Conservation (phyloP, 2,329 filamentous ascomycete genomes). For the Fusarium brachygibbosum region DNA sequence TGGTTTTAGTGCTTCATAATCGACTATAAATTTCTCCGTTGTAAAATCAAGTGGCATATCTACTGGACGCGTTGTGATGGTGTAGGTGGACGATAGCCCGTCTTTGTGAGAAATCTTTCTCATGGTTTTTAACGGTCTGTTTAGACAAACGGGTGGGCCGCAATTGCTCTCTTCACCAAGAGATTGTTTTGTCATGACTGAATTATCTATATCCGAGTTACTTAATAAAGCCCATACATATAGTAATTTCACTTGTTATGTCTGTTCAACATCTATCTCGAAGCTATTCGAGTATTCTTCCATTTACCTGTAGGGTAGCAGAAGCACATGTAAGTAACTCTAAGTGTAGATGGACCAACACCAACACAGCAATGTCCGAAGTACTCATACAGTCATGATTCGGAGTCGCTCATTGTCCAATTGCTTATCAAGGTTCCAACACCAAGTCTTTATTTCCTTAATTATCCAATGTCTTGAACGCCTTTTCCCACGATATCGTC, state of each 20-base stretch:
- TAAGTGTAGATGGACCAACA: background rate
- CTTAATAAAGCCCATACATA: too few relatives aligned
- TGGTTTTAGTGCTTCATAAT: background rate
- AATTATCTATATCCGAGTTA: too few relatives aligned
- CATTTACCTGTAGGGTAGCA: constrained; percentile 9
- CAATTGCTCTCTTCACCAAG: background rate
- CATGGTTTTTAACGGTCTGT: background rate
- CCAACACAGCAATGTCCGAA: background rate
- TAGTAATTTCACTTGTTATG: background rate
- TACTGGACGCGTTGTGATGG: background rate
- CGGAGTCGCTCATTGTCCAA: background rate
- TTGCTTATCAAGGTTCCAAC: constrained; percentile 5
- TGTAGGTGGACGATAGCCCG: background rate
- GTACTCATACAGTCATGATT: background rate
- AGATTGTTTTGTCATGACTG: background rate
- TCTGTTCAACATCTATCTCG: background rate
- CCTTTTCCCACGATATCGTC: constrained; percentile 1
- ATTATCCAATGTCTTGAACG: background rate
- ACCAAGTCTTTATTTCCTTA: background rate
- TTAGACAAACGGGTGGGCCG: background rate
- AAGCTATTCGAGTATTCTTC: background rate
- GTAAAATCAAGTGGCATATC: background rate
- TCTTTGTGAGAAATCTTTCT: background rate
- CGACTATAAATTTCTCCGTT: background rate
- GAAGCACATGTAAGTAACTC: background rate